A percentile compares a stretch with the other conserved stretches of the same genome.
These are phyloP conservation scores for Fabrea salina DNA, from an alignment of 169 alveolate species.

Conservation along the genomic window DNA sequence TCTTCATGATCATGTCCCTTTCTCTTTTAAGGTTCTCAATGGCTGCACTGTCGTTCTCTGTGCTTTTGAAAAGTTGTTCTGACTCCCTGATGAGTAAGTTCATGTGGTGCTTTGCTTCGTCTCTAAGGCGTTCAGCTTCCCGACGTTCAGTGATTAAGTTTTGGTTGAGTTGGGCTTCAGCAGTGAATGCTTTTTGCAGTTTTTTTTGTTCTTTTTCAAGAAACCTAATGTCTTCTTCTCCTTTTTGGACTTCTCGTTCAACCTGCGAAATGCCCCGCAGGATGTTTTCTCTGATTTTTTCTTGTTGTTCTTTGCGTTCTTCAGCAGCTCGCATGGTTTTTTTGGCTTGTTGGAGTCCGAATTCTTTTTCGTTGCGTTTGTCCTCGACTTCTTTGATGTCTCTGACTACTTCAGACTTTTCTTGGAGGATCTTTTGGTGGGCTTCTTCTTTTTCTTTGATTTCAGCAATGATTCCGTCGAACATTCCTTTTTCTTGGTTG, in stretches of 20 bases:
- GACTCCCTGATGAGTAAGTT: neutral
- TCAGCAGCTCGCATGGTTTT: neutral
- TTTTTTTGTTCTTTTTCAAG: neutral
- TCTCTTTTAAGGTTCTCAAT: slow-evolving; percentile 24
- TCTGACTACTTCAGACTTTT: neutral
- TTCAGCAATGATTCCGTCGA: slow-evolving; percentile 8
- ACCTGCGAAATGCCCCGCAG: neutral
- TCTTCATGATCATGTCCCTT: neutral
- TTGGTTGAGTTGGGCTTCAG: neutral
- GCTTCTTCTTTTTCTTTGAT: slow-evolving; percentile 5
- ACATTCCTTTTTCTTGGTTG: slow-evolving; percentile 19
- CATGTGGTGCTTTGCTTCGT: slow-evolving; percentile 8
- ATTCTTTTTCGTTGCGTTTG: slow-evolving; percentile 7
- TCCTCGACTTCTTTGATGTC: slow-evolving; percentile 12
- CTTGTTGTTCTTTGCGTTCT: neutral
- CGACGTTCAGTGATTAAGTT: neutral
- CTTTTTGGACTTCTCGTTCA: neutral
- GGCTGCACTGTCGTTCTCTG: neutral
- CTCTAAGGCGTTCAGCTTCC: slow-evolving; percentile 5
- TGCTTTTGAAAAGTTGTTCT: neutral
- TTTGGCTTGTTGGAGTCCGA: neutral
- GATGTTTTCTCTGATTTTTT: neutral
- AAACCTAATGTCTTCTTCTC: neutral
- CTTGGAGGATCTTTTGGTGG: neutral
- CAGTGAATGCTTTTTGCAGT: neutral